Evolutionary conservation across 495 filamentous ascomycete species (phyloP).

Genomic region (Xanthoparmelia taractica): DNA sequence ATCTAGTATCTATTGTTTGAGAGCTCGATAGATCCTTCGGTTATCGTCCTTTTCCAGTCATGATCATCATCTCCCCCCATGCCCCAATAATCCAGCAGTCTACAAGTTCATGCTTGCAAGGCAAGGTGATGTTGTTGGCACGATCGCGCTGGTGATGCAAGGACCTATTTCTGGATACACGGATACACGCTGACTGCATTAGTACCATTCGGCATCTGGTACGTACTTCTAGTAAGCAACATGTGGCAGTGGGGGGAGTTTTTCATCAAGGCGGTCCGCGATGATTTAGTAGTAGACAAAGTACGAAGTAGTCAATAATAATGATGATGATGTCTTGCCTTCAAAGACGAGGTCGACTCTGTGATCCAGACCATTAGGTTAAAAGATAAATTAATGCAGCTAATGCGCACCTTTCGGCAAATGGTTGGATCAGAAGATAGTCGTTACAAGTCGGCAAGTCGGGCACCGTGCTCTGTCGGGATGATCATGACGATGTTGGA

Average conservation of each 20-base stretch:
- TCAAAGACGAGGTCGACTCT: no score
- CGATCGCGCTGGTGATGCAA: slow-evolving; percentile 1
- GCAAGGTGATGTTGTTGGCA: slow-evolving; percentile 3
- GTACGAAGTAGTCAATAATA: no score
- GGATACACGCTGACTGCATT: slow-evolving; percentile 40
- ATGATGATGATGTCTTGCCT: no score
- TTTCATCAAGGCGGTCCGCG: slow-evolving; percentile 5
- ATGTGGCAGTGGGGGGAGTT: slow-evolving; percentile 18
- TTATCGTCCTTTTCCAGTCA: not conserved
- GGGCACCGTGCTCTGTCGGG: slow-evolving; percentile 6
- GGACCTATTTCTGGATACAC: slow-evolving; percentile 34
- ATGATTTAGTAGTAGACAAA: not conserved
- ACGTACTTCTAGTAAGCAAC: slow-evolving; percentile 14
- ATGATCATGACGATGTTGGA: slow-evolving; percentile 8
- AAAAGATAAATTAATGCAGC: not conserved
- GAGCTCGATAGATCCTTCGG: not conserved
- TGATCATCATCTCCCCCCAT: no score
- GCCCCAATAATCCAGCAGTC: not conserved
- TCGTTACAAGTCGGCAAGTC: slow-evolving; percentile 2
- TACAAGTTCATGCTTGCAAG: not conserved
- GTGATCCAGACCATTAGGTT: not conserved
- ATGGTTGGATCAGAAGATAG: slow-evolving; percentile 6
- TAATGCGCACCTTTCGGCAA: slow-evolving; percentile 3
- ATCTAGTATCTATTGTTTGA: slow-evolving; percentile 4
- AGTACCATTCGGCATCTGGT: slow-evolving; percentile 23